Base-by-base conservation (phyloP, 345 rosid species). In the Sisymbrium altissimum region DNA sequence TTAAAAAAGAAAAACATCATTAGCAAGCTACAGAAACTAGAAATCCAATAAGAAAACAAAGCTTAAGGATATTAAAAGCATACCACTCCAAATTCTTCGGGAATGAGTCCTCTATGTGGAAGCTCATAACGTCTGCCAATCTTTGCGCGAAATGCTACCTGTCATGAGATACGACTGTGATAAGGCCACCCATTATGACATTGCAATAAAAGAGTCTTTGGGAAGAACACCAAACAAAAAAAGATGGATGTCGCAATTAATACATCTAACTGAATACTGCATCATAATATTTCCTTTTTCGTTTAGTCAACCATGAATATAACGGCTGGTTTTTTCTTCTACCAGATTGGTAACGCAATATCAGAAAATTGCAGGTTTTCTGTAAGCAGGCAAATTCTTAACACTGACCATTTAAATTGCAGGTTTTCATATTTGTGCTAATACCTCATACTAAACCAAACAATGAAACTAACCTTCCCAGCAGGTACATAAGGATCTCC, bases 21-120 rank as follows among this genome's bases (percentile, higher is more conserved):
- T 19, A 71, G n/a, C 33, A 77, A 48, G 14, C 40, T n/a, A 71
- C 62, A 64, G 30, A 66, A 33, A 71, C 7, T 1, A 41, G 7
- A 66, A 46, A n/a, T 59, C 36, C 14, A 76, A 54, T 65, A 9
- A 11, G 45, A 25, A 27, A 9, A 33, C 38, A 17, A 2, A 11
- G 44, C 15, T 50, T 15, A 9, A 13, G 38, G 33, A 61, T 70
- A 53, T 25, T 52, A 13, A 19, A 49, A 41, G 73, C 46, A 70
- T 79, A 94, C 97, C 96, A 91, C 97, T 81, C 98, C 97, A 79
- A 94, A 89, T 80, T 94, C 98, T 72, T 94, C 97, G 36, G 97
- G 97, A 80, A 94, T 91, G 67, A 94, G 83, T 70, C 97, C 98
- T 78, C 83, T 91, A 79, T 91, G 95, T 21, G 97, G 97, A 68